Conservation (phyloP, 306 rosid species). For the Begonia masoniana region DNA sequence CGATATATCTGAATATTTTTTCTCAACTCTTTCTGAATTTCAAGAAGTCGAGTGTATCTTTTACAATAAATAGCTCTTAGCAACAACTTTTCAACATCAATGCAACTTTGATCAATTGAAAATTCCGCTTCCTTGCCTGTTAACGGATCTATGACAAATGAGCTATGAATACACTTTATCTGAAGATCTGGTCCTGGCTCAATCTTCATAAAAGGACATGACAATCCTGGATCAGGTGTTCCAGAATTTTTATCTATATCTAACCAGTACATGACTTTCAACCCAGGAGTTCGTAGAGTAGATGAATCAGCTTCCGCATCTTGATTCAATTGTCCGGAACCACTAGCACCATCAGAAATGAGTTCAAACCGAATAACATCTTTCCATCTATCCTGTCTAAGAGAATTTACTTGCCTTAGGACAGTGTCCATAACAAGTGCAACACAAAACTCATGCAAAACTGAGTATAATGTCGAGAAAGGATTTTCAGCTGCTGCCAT, state of each 20-base stretch:
- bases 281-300: conserved; percentile 74
- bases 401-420: conserved; percentile 75
- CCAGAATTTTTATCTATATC: conserved; percentile 71
- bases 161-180: conserved; percentile 71
- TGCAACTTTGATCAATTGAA: conserved; percentile 70
- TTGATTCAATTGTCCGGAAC: conserved; percentile 50
- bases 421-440: conserved; percentile 90
- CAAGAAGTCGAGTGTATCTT: conserved; percentile 80
- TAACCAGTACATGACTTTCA: conserved; percentile 84
- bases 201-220: conserved; percentile 70
- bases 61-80: conserved; percentile 82
- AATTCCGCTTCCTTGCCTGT: conserved; percentile 86
- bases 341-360: conserved; percentile 55
- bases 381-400: conserved; percentile 94
- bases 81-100: conserved; percentile 88
- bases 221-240: conserved; percentile 36
- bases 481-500: conserved; percentile 94
- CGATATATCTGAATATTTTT: conserved; percentile 67
- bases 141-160: conserved; percentile 80
- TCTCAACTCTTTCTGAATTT: conserved; percentile 74
- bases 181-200: conserved; percentile 89
- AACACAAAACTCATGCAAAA: conserved; percentile 87
- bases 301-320: conserved; percentile 80
- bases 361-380: conserved; percentile 91
- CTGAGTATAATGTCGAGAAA: conserved; percentile 54